Evolutionary conservation across 164 flowering plant species (phyloP).

Genomic region (Magnolia kwangsiensis): DNA sequence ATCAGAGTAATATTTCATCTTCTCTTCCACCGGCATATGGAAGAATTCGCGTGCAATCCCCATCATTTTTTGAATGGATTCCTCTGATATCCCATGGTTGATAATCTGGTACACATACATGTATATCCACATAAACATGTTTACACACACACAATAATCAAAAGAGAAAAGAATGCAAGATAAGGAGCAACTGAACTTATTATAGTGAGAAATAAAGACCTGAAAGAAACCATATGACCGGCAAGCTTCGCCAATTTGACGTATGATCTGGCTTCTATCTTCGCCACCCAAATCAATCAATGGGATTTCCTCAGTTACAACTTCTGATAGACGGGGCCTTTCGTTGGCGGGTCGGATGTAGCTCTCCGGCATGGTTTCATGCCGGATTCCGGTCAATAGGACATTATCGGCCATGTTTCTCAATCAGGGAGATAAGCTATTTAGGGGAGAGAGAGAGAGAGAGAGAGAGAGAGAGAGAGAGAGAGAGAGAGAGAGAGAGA

Average conservation of each 20-base stretch:
- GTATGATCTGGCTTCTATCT: conserved; percentile 26
- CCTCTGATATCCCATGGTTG: conserved; percentile 56
- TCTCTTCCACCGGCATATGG: conserved; percentile 65
- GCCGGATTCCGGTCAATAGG: not conserved
- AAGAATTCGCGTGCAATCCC: conserved; percentile 51
- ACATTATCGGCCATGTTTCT: not conserved
- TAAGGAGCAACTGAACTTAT: not conserved
- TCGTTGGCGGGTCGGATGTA: conserved; percentile 64
- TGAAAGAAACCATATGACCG: conserved; percentile 52
- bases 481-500: too few species aligned
- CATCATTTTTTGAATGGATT: conserved; percentile 40
- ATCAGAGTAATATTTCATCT: conserved; percentile 49
- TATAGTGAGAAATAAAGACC: conserved; percentile 22
- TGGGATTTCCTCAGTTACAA: conserved; percentile 41
- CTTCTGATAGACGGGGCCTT: conserved; percentile 57
- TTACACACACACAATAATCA: not conserved
- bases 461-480: not conserved
- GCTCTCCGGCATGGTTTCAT: conserved; percentile 6
- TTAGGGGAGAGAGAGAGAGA: not conserved
- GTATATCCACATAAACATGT: too few species aligned
- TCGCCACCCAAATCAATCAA: conserved; percentile 42
- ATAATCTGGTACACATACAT: conserved; percentile 36
- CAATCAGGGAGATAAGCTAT: not conserved
- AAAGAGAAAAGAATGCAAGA: not conserved
- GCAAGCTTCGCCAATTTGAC: conserved; percentile 51